These are phyloP conservation scores for Golubevia sp. DNA, from an alignment of 1,284 basidiomycete species.

Conservation along the genomic window DNA sequence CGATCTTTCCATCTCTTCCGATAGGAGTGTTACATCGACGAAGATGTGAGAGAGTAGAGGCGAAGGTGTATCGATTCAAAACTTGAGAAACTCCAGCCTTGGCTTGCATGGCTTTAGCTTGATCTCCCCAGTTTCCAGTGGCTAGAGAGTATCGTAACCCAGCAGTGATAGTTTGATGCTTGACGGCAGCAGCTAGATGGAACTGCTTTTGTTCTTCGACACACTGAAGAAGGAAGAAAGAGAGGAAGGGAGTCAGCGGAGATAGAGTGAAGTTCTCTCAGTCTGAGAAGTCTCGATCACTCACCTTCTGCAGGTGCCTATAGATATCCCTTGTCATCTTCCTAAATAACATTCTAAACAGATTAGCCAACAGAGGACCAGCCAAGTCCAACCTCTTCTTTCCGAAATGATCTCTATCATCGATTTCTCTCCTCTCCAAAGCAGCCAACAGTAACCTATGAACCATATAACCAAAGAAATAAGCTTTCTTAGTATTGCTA, in stretches of 20 bases:
- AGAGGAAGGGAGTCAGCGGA: background rate
- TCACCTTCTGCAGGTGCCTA: conserved; percentile 91
- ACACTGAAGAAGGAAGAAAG: conserved; percentile 64
- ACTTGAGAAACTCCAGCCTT: conserved; percentile 98
- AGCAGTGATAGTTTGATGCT: conserved; percentile 92
- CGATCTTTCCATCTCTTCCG: conserved; percentile 97
- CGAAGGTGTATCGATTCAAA: conserved; percentile 96
- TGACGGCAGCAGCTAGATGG: conserved; percentile 87
- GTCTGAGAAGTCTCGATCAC: too few relatives aligned
- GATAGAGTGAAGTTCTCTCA: background rate
- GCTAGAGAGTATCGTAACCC: conserved; percentile 97
- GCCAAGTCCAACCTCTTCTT: conserved; percentile 97
- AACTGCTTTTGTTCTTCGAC: conserved; percentile 97
- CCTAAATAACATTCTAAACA: conserved; percentile 97
- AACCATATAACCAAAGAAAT: conserved; percentile 99
- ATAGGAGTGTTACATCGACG: conserved; percentile 98
- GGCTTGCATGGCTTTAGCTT: conserved; percentile 93
- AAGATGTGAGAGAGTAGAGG: conserved; percentile 95
- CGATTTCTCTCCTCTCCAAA: conserved; percentile 89
- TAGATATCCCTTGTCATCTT: conserved; percentile 97
- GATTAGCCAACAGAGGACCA: conserved; percentile 87
- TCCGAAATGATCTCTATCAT: conserved; percentile 99
- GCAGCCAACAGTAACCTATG: conserved; percentile 92
- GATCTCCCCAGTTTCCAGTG: conserved; percentile 99
- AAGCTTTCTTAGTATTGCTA: conserved; percentile 97